These are phyloP conservation scores for Penicillium freii DNA, from an alignment of 2,329 filamentous ascomycete species.

Conservation along the genomic window DNA sequence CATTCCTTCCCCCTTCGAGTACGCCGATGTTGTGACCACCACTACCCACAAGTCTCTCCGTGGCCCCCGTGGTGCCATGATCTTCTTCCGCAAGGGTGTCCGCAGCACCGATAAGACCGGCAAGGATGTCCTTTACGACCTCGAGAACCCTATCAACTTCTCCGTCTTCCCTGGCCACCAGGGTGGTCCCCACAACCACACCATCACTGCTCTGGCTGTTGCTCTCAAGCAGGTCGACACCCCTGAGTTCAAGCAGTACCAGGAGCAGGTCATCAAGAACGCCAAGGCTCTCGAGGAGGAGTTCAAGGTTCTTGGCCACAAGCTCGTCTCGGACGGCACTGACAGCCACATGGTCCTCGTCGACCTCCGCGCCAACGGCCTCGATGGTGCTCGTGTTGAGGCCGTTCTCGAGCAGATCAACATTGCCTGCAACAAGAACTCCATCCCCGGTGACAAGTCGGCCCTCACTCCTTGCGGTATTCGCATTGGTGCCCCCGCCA, in stretches of 20 bases:
- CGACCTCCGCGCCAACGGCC: constrained; percentile 81
- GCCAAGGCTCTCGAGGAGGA: constrained; percentile 82
- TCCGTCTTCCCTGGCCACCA: constrained; percentile 98
- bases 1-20: constrained; percentile 82
- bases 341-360: constrained; percentile 96
- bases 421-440: constrained; percentile 99
- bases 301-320: constrained; percentile 69
- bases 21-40: constrained; percentile 93
- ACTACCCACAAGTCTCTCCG: constrained; percentile 97
- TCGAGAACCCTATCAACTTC: constrained; percentile 89
- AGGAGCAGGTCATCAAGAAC: constrained; percentile 85
- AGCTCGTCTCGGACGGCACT: constrained; percentile 87
- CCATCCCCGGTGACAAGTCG: constrained; percentile 94
- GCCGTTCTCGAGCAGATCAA: constrained; percentile 95
- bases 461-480: constrained; percentile 92
- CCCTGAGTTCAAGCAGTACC: constrained; percentile 88
- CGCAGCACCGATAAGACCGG: constrained; percentile 83
- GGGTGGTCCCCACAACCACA: constrained; percentile 98
- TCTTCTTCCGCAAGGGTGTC: constrained; percentile 95
- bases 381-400: constrained; percentile 92
- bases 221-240: constrained; percentile 90
- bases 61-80: constrained; percentile 92
- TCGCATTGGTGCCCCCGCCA: constrained; percentile 93
- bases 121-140: constrained; percentile 80
- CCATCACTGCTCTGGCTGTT: constrained; percentile 91